phyloP scores from a whole-genome alignment of 208 protist species.

The Acanthamoeba culbertsoni region DNA sequence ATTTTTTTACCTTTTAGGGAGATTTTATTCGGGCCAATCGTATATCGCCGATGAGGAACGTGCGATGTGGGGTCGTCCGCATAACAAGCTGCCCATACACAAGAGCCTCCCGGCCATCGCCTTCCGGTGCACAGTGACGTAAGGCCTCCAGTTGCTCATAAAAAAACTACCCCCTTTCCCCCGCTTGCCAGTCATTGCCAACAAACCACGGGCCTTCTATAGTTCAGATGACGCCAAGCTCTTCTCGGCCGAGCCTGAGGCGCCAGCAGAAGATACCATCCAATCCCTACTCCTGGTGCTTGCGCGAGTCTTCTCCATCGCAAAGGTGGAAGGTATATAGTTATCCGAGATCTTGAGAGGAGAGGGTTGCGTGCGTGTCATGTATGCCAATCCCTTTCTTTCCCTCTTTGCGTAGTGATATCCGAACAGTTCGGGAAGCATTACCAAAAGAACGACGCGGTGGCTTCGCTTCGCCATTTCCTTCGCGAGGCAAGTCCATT shows the following conservation, averaged over 20 bases:
- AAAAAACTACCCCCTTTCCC: too few species aligned
- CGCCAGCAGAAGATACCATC: neutral
- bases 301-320: neutral
- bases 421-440: neutral
- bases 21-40: neutral
- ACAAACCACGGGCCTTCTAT: too few species aligned
- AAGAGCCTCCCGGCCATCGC: neutral
- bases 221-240: neutral
- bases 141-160: too few species aligned
- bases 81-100: neutral
- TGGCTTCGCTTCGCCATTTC: neutral
- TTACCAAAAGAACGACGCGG: neutral
- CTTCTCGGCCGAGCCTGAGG: neutral
- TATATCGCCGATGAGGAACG: neutral
- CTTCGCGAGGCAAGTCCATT: neutral
- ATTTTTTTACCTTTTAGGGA: too few species aligned
- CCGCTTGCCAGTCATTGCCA: too few species aligned
- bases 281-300: neutral
- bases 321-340: neutral
- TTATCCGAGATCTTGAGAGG: neutral
- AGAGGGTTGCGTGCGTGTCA: too few species aligned
- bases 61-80: neutral
- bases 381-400: too few species aligned
- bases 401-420: too few species aligned
- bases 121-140: neutral